phyloP scores from a whole-genome alignment of 192 early-diverging fungal genomes.

The Coemansia sp. region DNA sequence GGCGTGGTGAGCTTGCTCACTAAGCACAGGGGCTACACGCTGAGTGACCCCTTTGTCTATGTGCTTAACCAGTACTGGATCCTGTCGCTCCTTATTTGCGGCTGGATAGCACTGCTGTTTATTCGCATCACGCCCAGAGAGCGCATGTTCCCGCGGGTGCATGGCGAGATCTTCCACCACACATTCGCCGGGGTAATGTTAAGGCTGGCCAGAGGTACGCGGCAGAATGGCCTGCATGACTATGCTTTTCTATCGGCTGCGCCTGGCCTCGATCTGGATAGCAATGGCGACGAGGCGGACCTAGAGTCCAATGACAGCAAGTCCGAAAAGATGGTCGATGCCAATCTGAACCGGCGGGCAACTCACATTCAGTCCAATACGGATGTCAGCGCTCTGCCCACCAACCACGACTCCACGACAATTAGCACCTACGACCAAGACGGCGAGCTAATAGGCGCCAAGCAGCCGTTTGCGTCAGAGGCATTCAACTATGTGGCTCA shows the following conservation, averaged over 20 bases:
- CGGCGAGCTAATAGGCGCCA: background rate
- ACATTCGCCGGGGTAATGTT: conserved; percentile 56
- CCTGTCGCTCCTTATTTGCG: conserved; percentile 57
- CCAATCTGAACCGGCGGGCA: background rate
- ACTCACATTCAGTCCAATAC: conserved; percentile 8
- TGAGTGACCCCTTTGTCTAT: conserved; percentile 56
- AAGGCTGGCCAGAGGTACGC: conserved; percentile 45
- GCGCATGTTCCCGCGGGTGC: conserved; percentile 62
- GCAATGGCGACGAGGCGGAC: background rate
- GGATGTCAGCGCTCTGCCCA: background rate
- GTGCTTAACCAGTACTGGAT: conserved; percentile 72
- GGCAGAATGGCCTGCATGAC: conserved; percentile 46
- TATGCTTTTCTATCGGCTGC: conserved; percentile 38
- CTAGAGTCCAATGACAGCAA: background rate
- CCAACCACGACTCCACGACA: conserved; percentile 5
- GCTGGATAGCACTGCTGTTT: conserved; percentile 58
- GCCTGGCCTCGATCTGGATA: background rate
- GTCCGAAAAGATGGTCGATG: conserved; percentile 1
- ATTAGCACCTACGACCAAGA: conserved; percentile 17
- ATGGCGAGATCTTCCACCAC: conserved; percentile 61
- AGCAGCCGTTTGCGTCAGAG: conserved; percentile 28
- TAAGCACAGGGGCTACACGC: conserved; percentile 36
- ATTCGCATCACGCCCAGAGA: conserved; percentile 64
- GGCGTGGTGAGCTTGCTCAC: conserved; percentile 57
- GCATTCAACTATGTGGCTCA: conserved; percentile 45